These are phyloP conservation scores for Cordyceps fumosorosea DNA, from an alignment of 2,329 filamentous ascomycete genomes.

Conservation along the genomic window DNA sequence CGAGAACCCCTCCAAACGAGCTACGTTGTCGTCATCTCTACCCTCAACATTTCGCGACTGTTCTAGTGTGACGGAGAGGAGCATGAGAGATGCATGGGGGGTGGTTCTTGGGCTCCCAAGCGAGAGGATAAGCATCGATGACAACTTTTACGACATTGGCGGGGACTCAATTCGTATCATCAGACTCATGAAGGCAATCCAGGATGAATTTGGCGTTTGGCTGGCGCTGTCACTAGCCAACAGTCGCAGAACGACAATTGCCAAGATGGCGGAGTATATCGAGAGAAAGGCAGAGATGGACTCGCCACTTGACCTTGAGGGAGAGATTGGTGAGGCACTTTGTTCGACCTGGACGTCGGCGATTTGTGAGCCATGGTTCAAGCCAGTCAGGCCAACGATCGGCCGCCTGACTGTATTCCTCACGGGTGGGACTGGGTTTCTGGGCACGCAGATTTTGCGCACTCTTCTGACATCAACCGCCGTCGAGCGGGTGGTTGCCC, in stretches of 20 bases:
- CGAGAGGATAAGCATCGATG: conserved; percentile 10
- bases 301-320: not conserved
- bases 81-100: not conserved
- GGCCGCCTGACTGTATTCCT: not conserved
- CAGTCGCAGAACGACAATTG: conserved; percentile 17
- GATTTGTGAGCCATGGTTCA: not conserved
- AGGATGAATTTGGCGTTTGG: conserved; percentile 14
- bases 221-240: conserved; percentile 17
- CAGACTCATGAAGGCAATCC: conserved; percentile 6
- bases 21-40: not conserved
- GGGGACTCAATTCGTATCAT: conserved; percentile 11
- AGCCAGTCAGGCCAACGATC: not conserved
- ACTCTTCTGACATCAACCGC: not conserved
- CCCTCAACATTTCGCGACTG: not conserved
- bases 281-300: not conserved
- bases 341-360: not conserved
- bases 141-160: conserved; percentile 12
- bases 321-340: not conserved
- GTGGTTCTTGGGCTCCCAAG: not conserved
- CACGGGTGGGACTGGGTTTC: conserved; percentile 15
- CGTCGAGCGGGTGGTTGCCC: not conserved
- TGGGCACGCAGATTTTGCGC: conserved; percentile 14
- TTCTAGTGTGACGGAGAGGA: not conserved
- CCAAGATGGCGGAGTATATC: conserved; percentile 16
- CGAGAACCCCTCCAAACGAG: too few species aligned